Percentiles rank a stretch among this genome's conserved stretches.
These are phyloP conservation scores for Russula griseocarnosa DNA, from an alignment of 768 basidiomycete species.

Conservation along the genomic window DNA sequence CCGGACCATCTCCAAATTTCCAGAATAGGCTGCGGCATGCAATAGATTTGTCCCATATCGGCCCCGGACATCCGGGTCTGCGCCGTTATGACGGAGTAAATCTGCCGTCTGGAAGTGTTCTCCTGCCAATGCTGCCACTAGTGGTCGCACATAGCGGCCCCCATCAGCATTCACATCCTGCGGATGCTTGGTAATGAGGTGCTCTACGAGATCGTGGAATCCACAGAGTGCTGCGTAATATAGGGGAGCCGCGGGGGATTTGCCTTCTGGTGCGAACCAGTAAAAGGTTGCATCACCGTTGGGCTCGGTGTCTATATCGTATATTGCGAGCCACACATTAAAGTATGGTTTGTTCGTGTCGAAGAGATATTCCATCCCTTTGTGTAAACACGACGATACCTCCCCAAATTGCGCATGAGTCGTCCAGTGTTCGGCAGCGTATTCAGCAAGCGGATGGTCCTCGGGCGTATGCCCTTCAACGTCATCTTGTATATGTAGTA, in stretches of 20 bases:
- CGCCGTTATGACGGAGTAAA: not conserved
- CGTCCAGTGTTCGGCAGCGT: not conserved
- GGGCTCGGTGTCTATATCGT: not conserved
- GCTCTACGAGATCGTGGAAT: not conserved
- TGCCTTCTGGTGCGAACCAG: rapidly evolving
- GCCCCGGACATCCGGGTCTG: no score
- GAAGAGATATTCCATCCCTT: not conserved
- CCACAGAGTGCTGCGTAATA: not conserved
- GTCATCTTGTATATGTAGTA: not conserved
- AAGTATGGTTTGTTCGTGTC: not conserved
- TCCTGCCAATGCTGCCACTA: not conserved
- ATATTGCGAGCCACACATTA: not conserved
- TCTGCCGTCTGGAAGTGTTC: not conserved
- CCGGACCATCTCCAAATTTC: not conserved
- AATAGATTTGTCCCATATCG: rapidly evolving
- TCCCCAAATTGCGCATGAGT: not conserved
- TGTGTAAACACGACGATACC: not conserved
- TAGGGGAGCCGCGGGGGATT: not conserved
- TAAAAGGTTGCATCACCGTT: not conserved
- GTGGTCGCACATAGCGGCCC: not conserved
- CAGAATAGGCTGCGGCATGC: not conserved
- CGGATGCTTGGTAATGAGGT: not conserved
- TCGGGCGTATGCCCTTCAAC: not conserved
- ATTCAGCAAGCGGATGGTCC: not conserved
- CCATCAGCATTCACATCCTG: not conserved